phyloP scores from a whole-genome alignment of 176 grass and related monocot genomes.

The Avena eriantha region DNA sequence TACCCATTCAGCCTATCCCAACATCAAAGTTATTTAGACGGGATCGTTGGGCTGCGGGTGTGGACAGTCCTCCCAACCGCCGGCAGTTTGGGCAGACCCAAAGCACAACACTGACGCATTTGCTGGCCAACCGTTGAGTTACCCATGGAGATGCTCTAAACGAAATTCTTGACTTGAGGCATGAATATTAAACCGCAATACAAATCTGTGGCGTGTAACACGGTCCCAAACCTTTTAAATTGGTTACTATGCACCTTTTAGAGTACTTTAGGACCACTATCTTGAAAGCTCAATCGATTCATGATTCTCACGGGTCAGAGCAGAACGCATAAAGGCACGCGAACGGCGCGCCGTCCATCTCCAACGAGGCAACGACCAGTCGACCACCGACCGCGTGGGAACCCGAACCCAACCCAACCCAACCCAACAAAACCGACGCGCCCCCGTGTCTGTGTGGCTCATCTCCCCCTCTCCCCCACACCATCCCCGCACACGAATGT shows the following conservation, averaged over 20 bases:
- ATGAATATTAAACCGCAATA: no score
- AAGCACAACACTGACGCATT: no score
- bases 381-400: conserved; percentile 31
- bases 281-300: not conserved
- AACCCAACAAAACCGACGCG: conserved; percentile 32
- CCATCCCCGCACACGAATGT: conserved; percentile 20
- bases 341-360: conserved; percentile 31
- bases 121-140: no score
- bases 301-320: not conserved
- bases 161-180: no score
- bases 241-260: conserved; percentile 27
- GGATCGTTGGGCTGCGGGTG: no score
- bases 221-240: not conserved
- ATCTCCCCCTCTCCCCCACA: conserved; percentile 31
- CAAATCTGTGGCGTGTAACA: conserved; percentile 29
- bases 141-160: no score
- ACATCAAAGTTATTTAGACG: no score
- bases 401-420: conserved; percentile 13
- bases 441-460: conserved; percentile 45
- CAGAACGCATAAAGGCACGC: not conserved
- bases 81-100: no score
- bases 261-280: not conserved
- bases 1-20: no score
- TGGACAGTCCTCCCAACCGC: no score
- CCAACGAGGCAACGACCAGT: not conserved